Conservation (phyloP, 129 eudicot species). For the Saussurea involucrata region DNA sequence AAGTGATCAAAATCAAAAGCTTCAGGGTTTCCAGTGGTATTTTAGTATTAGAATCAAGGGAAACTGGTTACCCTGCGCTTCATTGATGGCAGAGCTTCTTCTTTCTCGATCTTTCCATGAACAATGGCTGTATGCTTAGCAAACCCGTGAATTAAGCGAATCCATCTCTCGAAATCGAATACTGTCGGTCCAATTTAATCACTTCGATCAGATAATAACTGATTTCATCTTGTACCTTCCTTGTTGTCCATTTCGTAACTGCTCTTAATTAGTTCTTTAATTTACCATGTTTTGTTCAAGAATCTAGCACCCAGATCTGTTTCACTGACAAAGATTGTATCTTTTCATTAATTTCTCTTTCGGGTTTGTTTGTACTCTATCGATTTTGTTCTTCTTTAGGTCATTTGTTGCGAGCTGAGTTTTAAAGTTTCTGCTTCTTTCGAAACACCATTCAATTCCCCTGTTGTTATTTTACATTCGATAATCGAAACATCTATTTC, state of each 20-base stretch:
- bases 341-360: slow-evolving; percentile 1
- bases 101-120: slow-evolving; percentile 12
- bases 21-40: neutral
- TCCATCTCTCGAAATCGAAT: slow-evolving; percentile 33
- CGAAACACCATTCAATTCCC: neutral
- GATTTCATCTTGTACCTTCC: slow-evolving; percentile 18
- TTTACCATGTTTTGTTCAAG: slow-evolving; percentile 10
- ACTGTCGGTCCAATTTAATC: slow-evolving; percentile 10
- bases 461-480: neutral
- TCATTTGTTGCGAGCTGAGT: slow-evolving; percentile 3
- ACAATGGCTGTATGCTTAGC: slow-evolving; percentile 16
- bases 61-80: slow-evolving; percentile 25
- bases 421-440: neutral
- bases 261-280: neutral
- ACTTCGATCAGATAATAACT: neutral
- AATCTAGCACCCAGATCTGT: slow-evolving; percentile 17
- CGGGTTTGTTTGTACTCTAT: slow-evolving; percentile 21
- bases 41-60: neutral
- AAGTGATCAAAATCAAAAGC: neutral
- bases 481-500: neutral
- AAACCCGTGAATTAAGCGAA: slow-evolving; percentile 9
- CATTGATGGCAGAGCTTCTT: slow-evolving; percentile 7
- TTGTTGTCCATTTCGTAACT: slow-evolving; percentile 7
- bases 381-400: slow-evolving; percentile 19
- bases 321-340: slow-evolving; percentile 4